Conservation (phyloP, 2,329 filamentous ascomycete species). For the Monilinia fructigena region DNA sequence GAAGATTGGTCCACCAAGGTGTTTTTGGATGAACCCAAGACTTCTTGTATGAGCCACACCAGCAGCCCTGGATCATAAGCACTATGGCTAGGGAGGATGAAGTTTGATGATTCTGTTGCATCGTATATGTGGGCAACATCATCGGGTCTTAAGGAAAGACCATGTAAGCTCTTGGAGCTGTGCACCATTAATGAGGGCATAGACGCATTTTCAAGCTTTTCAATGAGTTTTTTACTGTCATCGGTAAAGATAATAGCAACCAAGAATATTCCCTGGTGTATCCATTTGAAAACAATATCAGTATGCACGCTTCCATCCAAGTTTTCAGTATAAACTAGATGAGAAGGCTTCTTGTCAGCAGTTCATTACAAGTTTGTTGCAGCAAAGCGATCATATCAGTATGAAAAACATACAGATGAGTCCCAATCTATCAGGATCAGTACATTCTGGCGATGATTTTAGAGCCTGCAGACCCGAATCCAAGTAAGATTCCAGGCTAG, state of each 20-base stretch:
- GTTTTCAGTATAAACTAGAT: conserved; percentile 17
- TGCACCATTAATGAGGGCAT: conserved; percentile 17
- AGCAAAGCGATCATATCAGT: background rate
- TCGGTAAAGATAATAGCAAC: conserved; percentile 6
- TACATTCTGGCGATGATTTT: conserved; percentile 16
- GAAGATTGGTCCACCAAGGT: conserved; percentile 64
- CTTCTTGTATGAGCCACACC: conserved; percentile 60
- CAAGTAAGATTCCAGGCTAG: conserved; percentile 12
- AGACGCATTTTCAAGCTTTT: background rate
- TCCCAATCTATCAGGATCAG: conserved; percentile 14
- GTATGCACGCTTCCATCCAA: background rate
- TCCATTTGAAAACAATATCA: background rate
- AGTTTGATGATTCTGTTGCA: conserved; percentile 23
- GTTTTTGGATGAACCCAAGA: conserved; percentile 62
- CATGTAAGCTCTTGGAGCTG: conserved; percentile 4
- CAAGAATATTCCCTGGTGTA: conserved; percentile 3
- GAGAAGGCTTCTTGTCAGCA: conserved; percentile 10
- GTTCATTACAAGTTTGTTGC: background rate
- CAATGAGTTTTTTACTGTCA: background rate
- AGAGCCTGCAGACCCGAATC: conserved; percentile 18
- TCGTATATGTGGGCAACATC: conserved; percentile 24
- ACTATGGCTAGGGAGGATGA: conserved; percentile 29
- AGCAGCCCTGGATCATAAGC: conserved; percentile 49
- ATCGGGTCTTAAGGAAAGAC: background rate
- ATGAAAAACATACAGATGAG: conserved; percentile 17